These are phyloP conservation scores for Penicillium psychrofluorescens DNA, from an alignment of 495 filamentous ascomycete species.

Conservation along the genomic window DNA sequence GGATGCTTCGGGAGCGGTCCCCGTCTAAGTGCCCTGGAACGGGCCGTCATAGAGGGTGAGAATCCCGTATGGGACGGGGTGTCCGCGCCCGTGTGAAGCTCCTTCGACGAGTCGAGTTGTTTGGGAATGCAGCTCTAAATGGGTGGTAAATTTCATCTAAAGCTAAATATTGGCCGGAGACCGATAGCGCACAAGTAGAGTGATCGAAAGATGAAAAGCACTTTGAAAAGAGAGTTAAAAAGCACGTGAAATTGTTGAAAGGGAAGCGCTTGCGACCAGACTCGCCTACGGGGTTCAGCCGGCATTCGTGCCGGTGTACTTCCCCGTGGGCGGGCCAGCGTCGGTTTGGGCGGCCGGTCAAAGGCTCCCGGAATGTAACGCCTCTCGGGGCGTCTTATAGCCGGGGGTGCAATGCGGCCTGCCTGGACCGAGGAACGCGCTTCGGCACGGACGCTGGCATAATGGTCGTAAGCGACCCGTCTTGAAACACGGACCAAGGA, in stretches of 20 bases:
- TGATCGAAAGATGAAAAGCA: constrained; percentile 26
- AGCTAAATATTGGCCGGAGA: constrained; percentile 64
- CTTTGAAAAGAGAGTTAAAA: constrained; percentile 30
- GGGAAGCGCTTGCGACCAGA: constrained; percentile 64
- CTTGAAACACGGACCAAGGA: constrained; percentile 62
- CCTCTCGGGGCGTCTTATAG: constrained; percentile 56
- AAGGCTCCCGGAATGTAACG: constrained; percentile 53
- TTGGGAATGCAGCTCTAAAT: constrained; percentile 39
- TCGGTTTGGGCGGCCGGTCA: constrained; percentile 52
- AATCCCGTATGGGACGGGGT: too few species aligned
- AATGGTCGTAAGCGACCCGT: constrained; percentile 14
- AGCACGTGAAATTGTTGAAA: constrained; percentile 73
- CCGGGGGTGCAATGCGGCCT: constrained; percentile 41
- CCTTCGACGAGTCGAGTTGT: too few species aligned
- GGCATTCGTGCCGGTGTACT: constrained; percentile 50
- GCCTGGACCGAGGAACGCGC: constrained; percentile 49
- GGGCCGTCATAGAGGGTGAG: too few species aligned
- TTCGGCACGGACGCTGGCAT: constrained; percentile 43
- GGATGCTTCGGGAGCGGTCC: too few species aligned
- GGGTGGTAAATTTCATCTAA: constrained; percentile 66
- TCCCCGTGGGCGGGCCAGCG: constrained; percentile 49
- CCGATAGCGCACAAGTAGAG: constrained; percentile 67
- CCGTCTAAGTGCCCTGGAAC: too few species aligned
- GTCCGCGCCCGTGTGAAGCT: too few species aligned
- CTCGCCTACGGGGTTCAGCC: constrained; percentile 47